Evolutionary conservation across 106 monocot genomes (phyloP).

Genomic region (Dioscorea dumetorum): DNA sequence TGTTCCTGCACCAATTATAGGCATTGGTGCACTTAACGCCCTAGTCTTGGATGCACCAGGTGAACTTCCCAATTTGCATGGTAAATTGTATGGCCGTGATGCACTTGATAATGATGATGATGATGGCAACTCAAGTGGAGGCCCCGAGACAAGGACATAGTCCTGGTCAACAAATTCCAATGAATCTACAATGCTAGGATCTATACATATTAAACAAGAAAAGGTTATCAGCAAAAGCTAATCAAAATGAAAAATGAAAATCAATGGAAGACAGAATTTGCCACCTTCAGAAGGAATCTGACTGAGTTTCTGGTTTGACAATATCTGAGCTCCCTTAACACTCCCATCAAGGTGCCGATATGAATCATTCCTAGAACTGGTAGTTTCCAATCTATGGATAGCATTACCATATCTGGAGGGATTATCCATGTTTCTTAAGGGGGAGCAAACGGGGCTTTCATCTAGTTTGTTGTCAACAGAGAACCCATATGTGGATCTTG

Average conservation of each 20-base stretch:
- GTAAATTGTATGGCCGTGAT: conserved; percentile 29
- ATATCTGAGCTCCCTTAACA: conserved; percentile 24
- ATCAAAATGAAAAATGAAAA: background rate
- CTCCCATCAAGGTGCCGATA: conserved; percentile 13
- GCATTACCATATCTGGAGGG: conserved; percentile 33
- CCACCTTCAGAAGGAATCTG: conserved; percentile 39
- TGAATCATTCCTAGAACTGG: conserved; percentile 18
- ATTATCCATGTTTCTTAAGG: conserved; percentile 27
- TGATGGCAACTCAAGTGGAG: conserved; percentile 57
- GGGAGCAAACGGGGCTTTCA: conserved; percentile 25
- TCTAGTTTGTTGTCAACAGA: conserved; percentile 27
- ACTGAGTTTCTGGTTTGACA: conserved; percentile 7
- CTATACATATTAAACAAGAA: conserved; percentile 14
- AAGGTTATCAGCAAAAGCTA: conserved; percentile 8
- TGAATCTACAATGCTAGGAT: conserved; percentile 56
- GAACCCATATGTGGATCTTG: conserved; percentile 50
- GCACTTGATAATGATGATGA: conserved; percentile 53
- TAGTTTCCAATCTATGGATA: conserved; percentile 18
- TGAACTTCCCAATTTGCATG: conserved; percentile 47
- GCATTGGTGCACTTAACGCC: conserved; percentile 69
- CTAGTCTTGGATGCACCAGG: conserved; percentile 23
- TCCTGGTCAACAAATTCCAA: conserved; percentile 84
- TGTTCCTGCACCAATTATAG: conserved; percentile 39
- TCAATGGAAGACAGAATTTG: background rate
- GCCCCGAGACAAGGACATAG: conserved; percentile 78